Conservation (phyloP, 2,329 filamentous ascomycete species). For the Alternaria sp. region DNA sequence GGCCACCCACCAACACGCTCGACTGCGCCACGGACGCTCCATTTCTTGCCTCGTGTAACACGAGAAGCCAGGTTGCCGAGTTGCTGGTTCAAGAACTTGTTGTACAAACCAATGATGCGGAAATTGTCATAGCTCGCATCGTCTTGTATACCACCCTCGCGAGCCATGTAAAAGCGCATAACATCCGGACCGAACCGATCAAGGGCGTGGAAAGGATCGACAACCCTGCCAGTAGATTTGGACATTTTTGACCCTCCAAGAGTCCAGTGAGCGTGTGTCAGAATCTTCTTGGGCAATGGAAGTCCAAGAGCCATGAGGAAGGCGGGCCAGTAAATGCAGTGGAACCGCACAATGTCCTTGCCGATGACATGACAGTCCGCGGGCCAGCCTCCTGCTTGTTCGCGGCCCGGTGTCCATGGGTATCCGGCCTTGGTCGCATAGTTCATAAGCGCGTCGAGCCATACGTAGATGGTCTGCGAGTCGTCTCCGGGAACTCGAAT, state of each 20-base stretch:
- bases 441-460: constrained; percentile 95
- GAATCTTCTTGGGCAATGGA: constrained; percentile 76
- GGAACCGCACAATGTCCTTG: constrained; percentile 94
- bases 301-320: constrained; percentile 88
- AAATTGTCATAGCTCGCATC: constrained; percentile 88
- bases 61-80: constrained; percentile 82
- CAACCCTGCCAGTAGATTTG: constrained; percentile 92
- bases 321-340: constrained; percentile 97
- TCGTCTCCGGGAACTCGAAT: constrained; percentile 85
- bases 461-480: constrained; percentile 94
- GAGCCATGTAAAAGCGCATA: constrained; percentile 87
- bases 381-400: constrained; percentile 76
- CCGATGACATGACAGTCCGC: constrained; percentile 91
- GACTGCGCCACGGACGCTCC: constrained; percentile 70
- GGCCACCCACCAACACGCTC: constrained; percentile 39
- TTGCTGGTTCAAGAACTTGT: constrained; percentile 76
- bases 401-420: constrained; percentile 73
- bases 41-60: constrained; percentile 70
- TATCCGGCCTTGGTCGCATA: constrained; percentile 91
- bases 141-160: constrained; percentile 75
- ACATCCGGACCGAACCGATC: constrained; percentile 87
- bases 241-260: constrained; percentile 94
- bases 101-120: constrained; percentile 76
- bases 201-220: constrained; percentile 91
- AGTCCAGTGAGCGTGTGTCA: constrained; percentile 96